phyloP scores from a whole-genome alignment of 768 basidiomycete genomes.

The Infundibulicybe gibba region DNA sequence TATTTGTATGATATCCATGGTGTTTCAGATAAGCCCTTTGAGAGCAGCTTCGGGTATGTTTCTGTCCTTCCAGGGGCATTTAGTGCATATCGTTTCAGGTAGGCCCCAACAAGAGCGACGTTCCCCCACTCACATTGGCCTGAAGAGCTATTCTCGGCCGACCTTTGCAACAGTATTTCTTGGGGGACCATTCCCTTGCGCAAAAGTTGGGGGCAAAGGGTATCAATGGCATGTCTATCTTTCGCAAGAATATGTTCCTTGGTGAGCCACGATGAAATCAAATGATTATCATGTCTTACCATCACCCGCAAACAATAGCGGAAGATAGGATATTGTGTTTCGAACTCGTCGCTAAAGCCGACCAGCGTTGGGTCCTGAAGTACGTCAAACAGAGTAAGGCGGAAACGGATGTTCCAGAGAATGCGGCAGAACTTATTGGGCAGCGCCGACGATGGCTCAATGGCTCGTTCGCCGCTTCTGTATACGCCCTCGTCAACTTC shows the following conservation, averaged over 20 bases:
- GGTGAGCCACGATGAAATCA: no score
- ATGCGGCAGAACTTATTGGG: conserved; percentile 90
- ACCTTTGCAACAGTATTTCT: conserved; percentile 92
- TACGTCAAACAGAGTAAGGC: conserved; percentile 96
- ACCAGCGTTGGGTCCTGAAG: conserved; percentile 87
- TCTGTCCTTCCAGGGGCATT: conserved; percentile 92
- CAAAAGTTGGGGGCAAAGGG: no score
- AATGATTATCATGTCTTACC: no score
- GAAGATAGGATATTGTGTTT: conserved; percentile 78
- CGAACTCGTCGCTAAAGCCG: conserved; percentile 95
- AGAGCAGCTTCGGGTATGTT: conserved; percentile 88
- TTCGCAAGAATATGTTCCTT: conserved; percentile 91
- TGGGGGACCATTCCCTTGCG: conserved; percentile 68
- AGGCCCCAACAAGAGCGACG: no score
- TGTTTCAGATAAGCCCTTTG: background rate
- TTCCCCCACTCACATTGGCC: conserved; percentile 52
- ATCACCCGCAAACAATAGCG: no score
- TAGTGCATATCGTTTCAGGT: conserved; percentile 69
- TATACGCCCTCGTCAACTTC: conserved; percentile 91
- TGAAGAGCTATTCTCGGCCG: conserved; percentile 87
- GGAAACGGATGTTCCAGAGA: conserved; percentile 91
- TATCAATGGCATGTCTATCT: conserved; percentile 39
- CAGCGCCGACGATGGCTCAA: conserved; percentile 97
- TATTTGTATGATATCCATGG: background rate
- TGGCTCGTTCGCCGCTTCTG: conserved; percentile 96